Evolutionary conservation across 768 basidiomycete species (phyloP).

Genomic region (Rhodotorula toruloides): DNA sequence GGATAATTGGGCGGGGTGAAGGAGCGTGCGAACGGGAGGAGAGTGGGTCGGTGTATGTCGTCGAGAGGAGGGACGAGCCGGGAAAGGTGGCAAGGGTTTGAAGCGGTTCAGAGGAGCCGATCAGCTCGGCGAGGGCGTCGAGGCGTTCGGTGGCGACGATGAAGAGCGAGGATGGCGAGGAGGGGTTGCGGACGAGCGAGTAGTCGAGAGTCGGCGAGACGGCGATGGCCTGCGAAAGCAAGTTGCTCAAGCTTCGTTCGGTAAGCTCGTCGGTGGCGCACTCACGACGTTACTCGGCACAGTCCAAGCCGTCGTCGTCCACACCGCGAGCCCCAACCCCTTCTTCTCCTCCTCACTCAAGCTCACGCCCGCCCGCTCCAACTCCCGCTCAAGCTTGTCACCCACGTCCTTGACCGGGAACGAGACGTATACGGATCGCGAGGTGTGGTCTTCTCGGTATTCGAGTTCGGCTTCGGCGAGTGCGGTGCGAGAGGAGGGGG

Average conservation of each 20-base stretch:
- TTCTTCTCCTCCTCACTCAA: slow-evolving; percentile 43
- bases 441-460: slow-evolving; percentile 82
- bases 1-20: slow-evolving; percentile 52
- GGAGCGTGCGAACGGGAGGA: slow-evolving; percentile 44
- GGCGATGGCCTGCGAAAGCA: slow-evolving; percentile 69
- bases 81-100: slow-evolving; percentile 43
- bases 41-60: slow-evolving; percentile 63
- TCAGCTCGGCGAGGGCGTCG: slow-evolving; percentile 41
- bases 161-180: slow-evolving; percentile 39
- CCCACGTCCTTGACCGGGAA: slow-evolving; percentile 55
- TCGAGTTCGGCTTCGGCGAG: slow-evolving; percentile 89
- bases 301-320: slow-evolving; percentile 99
- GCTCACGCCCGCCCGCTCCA: background rate
- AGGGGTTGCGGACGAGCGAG: slow-evolving; percentile 49
- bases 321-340: slow-evolving; percentile 70
- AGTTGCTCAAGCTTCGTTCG: background rate
- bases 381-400: slow-evolving; percentile 23
- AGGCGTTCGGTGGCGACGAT: slow-evolving; percentile 49
- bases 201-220: slow-evolving; percentile 71
- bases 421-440: slow-evolving; percentile 77
- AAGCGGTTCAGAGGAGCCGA: slow-evolving; percentile 45
- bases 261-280: background rate
- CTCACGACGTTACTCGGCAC: slow-evolving; percentile 88
- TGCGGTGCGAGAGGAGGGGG: slow-evolving; percentile 88
- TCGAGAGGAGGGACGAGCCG: slow-evolving; percentile 58